Base-by-base conservation (phyloP, 257 asterid genomes). In the Solanum lycopersicoides region DNA sequence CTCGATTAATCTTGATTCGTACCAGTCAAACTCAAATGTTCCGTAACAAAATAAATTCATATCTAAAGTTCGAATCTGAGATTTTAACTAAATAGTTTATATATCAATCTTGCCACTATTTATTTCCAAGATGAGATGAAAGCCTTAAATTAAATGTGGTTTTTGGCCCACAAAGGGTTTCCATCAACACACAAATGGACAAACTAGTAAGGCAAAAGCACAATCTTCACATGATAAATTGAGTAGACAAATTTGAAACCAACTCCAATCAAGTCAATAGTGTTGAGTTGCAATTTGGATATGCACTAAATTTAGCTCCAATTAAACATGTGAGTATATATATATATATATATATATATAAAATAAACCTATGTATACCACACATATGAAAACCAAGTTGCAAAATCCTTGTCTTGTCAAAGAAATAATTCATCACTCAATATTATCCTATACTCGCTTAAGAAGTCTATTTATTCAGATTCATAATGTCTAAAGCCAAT, bases 251-350 rank as follows among this genome's bases (percentile, higher is more conserved):
- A 80, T 47, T 80, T 47, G 85, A 80, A 80, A 16, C 68, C 44
- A 47, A 80, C 44, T 47, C 68, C 66, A 80, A 80, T 6, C 68
- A 80, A 80, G 68, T 80, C 68, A 80, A 80, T 80, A 47, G 18
- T 80, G 68, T 80, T 47, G 42, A 73, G 47, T 80, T 45, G 85
- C 85, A 80, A 18, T 9, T 28, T 80, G 85, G 68, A 80, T 80
- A 80, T 47, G 28, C 68, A 80, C 68, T 18, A 80, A 80, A 45
- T 7, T 25, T 77, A 44, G 39, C 41, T 44, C 84, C 65, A 79
- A 80, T 30, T 28, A 80, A 80, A 35, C 85, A 80, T 80, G 85
- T 28, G 65, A 79, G 47, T 0, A 7, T 80, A 13, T 80, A 11
- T 71, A 4, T 32, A 32, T 32, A 69, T 63, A 8, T 23, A 74